Evolutionary conservation across 495 filamentous ascomycete species (phyloP).

Genomic region (Amniculicola lignicola): DNA sequence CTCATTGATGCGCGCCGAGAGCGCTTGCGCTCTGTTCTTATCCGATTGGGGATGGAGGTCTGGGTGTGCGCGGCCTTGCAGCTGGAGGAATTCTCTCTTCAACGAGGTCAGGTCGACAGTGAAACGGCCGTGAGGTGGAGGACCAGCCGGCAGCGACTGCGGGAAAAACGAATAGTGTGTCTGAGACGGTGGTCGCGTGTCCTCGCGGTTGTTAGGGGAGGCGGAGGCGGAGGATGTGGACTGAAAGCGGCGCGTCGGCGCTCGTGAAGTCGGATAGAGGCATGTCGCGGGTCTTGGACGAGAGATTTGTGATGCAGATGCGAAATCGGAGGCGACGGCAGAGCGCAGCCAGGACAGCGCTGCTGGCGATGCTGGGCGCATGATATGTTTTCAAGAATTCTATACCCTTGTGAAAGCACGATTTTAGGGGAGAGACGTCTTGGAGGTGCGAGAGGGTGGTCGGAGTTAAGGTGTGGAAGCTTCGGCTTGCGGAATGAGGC

Average conservation of each 20-base stretch:
- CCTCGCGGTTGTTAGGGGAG: not conserved
- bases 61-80: constrained; percentile 78
- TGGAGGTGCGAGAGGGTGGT: too few species aligned
- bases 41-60: constrained; percentile 63
- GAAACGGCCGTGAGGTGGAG: constrained; percentile 77
- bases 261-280: not conserved
- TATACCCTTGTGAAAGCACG: too few species aligned
- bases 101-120: constrained; percentile 62
- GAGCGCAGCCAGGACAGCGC: constrained; percentile 16
- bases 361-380: constrained; percentile 17
- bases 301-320: constrained; percentile 3
- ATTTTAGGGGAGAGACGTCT: too few species aligned
- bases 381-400: too few species aligned
- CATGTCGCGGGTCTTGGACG: constrained; percentile 8
- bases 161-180: constrained; percentile 90
- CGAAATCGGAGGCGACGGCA: constrained; percentile 17
- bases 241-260: constrained; percentile 5
- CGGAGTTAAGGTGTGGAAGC: too few species aligned
- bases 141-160: constrained; percentile 69
- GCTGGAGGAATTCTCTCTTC: constrained; percentile 76
- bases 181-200: constrained; percentile 27
- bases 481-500: too few species aligned
- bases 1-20: constrained; percentile 77
- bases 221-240: constrained; percentile 1
- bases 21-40: constrained; percentile 64